Conservation (phyloP, 2,329 filamentous ascomycete genomes). For the Neonectria faginata region DNA sequence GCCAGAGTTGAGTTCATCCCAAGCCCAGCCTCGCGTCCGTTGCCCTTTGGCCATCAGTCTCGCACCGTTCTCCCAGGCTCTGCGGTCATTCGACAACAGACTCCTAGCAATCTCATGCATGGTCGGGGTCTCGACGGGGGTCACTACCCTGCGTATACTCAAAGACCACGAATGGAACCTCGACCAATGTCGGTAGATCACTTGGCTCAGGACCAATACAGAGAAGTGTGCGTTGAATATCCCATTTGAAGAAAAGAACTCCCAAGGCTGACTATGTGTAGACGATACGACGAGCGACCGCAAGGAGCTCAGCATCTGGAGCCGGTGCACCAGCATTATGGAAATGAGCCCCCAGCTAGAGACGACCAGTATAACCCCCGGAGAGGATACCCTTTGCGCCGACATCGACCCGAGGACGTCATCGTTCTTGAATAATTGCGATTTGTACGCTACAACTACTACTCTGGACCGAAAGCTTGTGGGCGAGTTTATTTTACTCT, state of each 20-base stretch:
- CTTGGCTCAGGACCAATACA: conserved; percentile 34
- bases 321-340: conserved; percentile 35
- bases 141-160: conserved; percentile 21
- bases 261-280: conserved; percentile 34
- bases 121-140: conserved; percentile 25
- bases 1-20: conserved; percentile 39
- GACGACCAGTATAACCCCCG: conserved; percentile 32
- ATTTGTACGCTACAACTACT: conserved; percentile 1
- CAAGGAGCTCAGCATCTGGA: conserved; percentile 24
- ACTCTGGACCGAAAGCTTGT: background rate
- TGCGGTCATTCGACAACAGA: conserved; percentile 21
- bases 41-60: conserved; percentile 22
- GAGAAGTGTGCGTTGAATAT: conserved; percentile 42
- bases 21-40: conserved; percentile 23
- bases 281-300: conserved; percentile 30
- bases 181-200: conserved; percentile 29
- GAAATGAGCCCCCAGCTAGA: conserved; percentile 27
- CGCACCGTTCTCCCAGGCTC: conserved; percentile 28
- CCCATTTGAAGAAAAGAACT: too few species aligned
- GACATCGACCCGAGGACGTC: conserved; percentile 44
- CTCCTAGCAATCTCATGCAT: conserved; percentile 13
- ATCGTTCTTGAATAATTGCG: conserved; percentile 49
- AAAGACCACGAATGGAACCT: conserved; percentile 26
- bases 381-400: conserved; percentile 36
- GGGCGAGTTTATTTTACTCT: background rate